Evolutionary conservation across 768 basidiomycete species (phyloP).

Genomic region (Tulasnella sp.): DNA sequence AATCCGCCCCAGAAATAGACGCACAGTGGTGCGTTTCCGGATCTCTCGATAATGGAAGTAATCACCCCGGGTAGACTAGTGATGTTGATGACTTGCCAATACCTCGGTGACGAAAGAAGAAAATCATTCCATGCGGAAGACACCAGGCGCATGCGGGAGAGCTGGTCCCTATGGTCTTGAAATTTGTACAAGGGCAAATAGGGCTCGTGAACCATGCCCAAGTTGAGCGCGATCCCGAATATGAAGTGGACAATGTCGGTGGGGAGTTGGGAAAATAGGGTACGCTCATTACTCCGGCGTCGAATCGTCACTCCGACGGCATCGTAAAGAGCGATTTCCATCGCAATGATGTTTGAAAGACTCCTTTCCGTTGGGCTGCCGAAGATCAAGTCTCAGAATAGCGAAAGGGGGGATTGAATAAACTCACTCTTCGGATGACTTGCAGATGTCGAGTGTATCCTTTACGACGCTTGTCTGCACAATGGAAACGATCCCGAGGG

Average conservation of each 20-base stretch:
- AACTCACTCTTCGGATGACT: too few species aligned
- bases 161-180: neutral
- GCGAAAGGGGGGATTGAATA: too few species aligned
- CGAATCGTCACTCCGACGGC: too few species aligned
- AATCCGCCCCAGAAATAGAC: neutral
- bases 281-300: too few species aligned
- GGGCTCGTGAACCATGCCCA: neutral
- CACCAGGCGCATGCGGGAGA: neutral
- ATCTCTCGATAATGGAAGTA: neutral
- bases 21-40: neutral
- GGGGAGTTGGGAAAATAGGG: too few species aligned
- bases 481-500: too few species aligned
- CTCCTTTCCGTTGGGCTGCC: too few species aligned
- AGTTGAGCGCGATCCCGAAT: neutral
- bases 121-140: neutral
- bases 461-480: too few species aligned
- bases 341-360: too few species aligned
- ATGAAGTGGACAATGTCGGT: neutral
- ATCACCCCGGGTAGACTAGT: neutral
- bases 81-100: neutral
- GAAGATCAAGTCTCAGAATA: too few species aligned
- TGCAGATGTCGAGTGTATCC: too few species aligned
- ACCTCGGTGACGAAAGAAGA: neutral
- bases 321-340: too few species aligned
- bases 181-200: neutral